phyloP scores from a whole-genome alignment of 352 stramenopile genomes.

The Phytophthora pistaciae region DNA sequence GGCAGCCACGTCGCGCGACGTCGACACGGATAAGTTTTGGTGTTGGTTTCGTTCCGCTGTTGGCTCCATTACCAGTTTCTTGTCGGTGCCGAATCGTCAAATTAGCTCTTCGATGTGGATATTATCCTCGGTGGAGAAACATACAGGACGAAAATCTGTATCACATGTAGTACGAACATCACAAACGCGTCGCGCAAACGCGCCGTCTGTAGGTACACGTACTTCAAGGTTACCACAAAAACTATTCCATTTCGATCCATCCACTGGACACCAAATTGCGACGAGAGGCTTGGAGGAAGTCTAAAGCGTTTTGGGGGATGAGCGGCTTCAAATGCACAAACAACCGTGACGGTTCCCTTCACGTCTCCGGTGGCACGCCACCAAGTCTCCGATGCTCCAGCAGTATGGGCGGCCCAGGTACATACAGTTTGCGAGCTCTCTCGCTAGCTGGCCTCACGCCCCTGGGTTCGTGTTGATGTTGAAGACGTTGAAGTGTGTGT shows the following conservation, averaged over 20 bases:
- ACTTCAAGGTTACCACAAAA: not conserved
- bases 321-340: conserved; percentile 2
- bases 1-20: too few species aligned
- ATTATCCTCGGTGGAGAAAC: not conserved
- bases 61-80: too few species aligned
- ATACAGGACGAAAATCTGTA: not conserved
- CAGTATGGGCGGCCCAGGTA: not conserved
- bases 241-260: not conserved
- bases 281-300: not conserved
- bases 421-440: not conserved
- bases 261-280: not conserved
- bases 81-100: too few species aligned
- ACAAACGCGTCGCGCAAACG: not conserved
- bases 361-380: not conserved
- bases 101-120: not conserved
- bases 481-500: not conserved
- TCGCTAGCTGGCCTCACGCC: conserved; percentile 1
- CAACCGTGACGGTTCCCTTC: not conserved
- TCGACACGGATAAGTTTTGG: too few species aligned
- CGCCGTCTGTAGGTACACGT: not conserved
- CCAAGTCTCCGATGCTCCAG: not conserved
- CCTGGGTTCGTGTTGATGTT: not conserved
- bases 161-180: not conserved
- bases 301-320: not conserved
- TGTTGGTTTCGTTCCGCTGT: too few species aligned